Conservation (phyloP, 2,329 filamentous ascomycete genomes). For the Saccharata proteae region DNA sequence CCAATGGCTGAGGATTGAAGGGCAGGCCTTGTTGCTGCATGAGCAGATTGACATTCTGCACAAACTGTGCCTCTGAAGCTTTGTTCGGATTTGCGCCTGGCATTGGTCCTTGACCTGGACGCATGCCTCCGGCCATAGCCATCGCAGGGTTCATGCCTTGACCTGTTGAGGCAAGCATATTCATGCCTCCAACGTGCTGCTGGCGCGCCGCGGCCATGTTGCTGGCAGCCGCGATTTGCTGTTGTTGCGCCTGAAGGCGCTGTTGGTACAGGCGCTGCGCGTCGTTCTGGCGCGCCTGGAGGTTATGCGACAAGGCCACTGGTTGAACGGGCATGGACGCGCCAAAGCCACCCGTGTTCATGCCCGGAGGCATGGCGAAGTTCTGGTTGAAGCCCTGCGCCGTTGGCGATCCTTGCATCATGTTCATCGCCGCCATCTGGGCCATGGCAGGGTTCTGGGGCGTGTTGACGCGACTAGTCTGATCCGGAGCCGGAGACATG, state of each 20-base stretch:
- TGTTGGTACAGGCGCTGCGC: constrained; percentile 77
- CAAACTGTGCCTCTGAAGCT: constrained; percentile 18
- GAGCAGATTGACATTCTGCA: constrained; percentile 65
- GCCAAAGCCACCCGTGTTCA: constrained; percentile 18
- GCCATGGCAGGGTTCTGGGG: constrained; percentile 50
- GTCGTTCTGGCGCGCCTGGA: constrained; percentile 39
- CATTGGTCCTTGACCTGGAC: constrained; percentile 8
- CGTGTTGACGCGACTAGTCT: constrained; percentile 43
- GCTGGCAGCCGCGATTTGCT: constrained; percentile 41
- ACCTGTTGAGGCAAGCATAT: constrained; percentile 21
- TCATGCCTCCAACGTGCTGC: constrained; percentile 22
- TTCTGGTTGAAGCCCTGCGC: constrained; percentile 29
- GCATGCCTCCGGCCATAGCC: constrained; percentile 8
- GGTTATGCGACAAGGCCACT: constrained; percentile 38
- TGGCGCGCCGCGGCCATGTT: constrained; percentile 27
- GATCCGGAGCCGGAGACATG: constrained; percentile 63
- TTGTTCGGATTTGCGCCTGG: constrained; percentile 5
- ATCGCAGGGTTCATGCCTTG: constrained; percentile 15
- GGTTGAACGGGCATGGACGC: constrained; percentile 35
- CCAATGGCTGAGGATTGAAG: constrained; percentile 60
- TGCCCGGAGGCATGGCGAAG: constrained; percentile 18
- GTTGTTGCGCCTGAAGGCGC: constrained; percentile 64
- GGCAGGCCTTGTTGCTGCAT: constrained; percentile 63
- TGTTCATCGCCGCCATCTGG: constrained; percentile 25
- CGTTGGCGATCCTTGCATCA: constrained; percentile 20